Base-by-base conservation (phyloP, 2,329 filamentous ascomycete genomes). In the Clonostachys rosea region DNA sequence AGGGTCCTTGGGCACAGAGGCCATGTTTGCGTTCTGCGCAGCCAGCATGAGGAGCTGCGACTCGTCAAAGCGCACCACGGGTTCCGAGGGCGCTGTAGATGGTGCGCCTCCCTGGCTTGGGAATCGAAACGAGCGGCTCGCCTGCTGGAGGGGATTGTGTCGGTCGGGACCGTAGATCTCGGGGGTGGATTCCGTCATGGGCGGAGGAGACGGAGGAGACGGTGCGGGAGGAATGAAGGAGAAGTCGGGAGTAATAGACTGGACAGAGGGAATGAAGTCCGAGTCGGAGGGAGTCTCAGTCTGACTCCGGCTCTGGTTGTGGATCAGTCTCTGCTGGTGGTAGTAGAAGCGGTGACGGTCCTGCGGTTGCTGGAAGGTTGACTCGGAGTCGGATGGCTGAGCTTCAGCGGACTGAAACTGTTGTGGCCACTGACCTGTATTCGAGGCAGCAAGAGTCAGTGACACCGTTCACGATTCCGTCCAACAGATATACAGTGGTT, bases 1-100 rank as follows among this genome's bases (percentile, higher is more conserved):
- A 40, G 77, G 73, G 46, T 81, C 76, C 46, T 78, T 77, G 58
- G 79, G 74, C 45, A 67, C 47, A 17, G 35, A 59, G 42, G 57
- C 54, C 59, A 66, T 65, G 45, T 53, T 58, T 42, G 60, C 57
- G 35, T 61, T 49, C 52, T 61, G 62, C 16, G 61, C 58, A 36
- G 64, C 59, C 40, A 66, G 60, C 63, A 73, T 69, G 50, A 67
- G 59, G 18, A 69, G 55, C 47, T 69, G 66, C 12, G 61, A 57
- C 36, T 71, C 62, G 56, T 73, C 62, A 49, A 70, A 70, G 18
- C 58, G 65, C 20, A 67, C 64, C 5, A 54, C 45, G 33, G 46
- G 58, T 34, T 41, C 44, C 12, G 47, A 36, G 30, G 53, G 45
- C 5, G 50, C 45, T 40, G 49, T 44, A 16, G 48, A 50, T 24